Evolutionary conservation across 129 eudicot species (phyloP).

Genomic region (Lactuca sativa): DNA sequence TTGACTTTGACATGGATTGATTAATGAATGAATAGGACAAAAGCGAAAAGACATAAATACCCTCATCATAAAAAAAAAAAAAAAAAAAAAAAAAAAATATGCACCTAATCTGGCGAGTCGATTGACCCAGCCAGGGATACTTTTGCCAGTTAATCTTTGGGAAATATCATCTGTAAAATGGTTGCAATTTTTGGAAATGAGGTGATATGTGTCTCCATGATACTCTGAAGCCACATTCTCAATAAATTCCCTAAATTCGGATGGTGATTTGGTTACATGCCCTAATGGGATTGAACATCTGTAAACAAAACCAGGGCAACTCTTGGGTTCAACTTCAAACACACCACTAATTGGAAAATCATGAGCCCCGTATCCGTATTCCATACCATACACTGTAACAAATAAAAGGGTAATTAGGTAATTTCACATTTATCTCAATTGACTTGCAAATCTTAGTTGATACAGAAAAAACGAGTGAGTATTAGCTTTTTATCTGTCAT

Average conservation of each 20-base stretch:
- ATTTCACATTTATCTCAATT: background rate
- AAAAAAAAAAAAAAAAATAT: constrained; percentile 4
- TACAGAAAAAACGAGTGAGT: too few species aligned
- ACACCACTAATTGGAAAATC: constrained; percentile 80
- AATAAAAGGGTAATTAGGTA: background rate
- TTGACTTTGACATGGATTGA: too few species aligned
- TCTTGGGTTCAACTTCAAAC: constrained; percentile 79
- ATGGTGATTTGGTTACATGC: constrained; percentile 41
- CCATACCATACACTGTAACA: constrained; percentile 70
- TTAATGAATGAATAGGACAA: too few species aligned
- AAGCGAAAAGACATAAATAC: background rate
- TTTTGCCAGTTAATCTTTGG: constrained; percentile 56
- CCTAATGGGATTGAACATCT: constrained; percentile 72
- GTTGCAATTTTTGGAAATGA: constrained; percentile 75
- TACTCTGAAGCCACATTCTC: constrained; percentile 71
- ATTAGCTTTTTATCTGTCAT: background rate
- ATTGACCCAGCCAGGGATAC: constrained; percentile 82
- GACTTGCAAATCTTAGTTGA: too few species aligned
- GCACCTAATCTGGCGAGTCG: constrained; percentile 73
- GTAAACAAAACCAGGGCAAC: constrained; percentile 74
- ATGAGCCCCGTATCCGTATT: constrained; percentile 85
- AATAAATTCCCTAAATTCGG: constrained; percentile 55
- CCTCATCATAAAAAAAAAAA: background rate
- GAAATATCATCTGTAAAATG: constrained; percentile 80
- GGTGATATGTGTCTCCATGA: constrained; percentile 82